Percentiles rank a stretch among this genome's conserved stretches.
These are phyloP conservation scores for Hibiscus mutabilis DNA, from an alignment of 345 rosid genomes.

Conservation along the genomic window DNA sequence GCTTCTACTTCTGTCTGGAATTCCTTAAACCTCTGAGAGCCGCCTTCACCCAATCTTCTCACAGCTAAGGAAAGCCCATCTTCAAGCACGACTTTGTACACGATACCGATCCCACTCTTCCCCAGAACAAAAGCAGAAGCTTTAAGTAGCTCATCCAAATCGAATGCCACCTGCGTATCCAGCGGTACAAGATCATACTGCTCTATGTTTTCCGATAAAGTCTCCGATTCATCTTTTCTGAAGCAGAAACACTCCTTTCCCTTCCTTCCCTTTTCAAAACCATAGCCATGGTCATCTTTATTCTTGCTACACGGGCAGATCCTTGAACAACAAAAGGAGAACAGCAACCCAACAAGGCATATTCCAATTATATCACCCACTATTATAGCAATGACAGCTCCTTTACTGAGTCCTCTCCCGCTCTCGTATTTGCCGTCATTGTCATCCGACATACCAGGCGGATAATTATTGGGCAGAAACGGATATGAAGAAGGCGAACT, in stretches of 20 bases:
- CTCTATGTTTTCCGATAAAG: slow-evolving; percentile 70
- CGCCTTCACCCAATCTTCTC: slow-evolving; percentile 97
- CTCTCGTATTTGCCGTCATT: slow-evolving; percentile 33
- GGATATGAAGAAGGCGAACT: slow-evolving; percentile 57
- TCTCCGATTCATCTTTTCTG: slow-evolving; percentile 74
- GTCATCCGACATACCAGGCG: slow-evolving; percentile 33
- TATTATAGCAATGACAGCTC: slow-evolving; percentile 57
- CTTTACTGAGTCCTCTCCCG: slow-evolving; percentile 55
- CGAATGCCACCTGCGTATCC: slow-evolving; percentile 77
- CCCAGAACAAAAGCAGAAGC: slow-evolving; percentile 97
- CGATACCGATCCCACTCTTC: slow-evolving; percentile 94
- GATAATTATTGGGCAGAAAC: slow-evolving; percentile 52
- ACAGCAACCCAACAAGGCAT: slow-evolving; percentile 76
- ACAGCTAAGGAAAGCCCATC: slow-evolving; percentile 87
- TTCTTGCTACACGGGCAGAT: slow-evolving; percentile 37
- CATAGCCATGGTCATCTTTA: slow-evolving; percentile 38
- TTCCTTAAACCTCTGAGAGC: slow-evolving; percentile 94
- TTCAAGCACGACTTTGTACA: slow-evolving; percentile 95
- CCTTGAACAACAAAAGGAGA: slow-evolving; percentile 79
- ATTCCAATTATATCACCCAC: slow-evolving; percentile 82
- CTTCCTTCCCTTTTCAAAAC: slow-evolving; percentile 56
- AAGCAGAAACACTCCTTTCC: slow-evolving; percentile 70
- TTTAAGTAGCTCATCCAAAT: slow-evolving; percentile 89
- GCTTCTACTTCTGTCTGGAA: slow-evolving; percentile 99
- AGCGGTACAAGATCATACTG: slow-evolving; percentile 77